Evolutionary conservation across 2,329 filamentous ascomycete species (phyloP).

Genomic region (Trichoderma guizhouense): DNA sequence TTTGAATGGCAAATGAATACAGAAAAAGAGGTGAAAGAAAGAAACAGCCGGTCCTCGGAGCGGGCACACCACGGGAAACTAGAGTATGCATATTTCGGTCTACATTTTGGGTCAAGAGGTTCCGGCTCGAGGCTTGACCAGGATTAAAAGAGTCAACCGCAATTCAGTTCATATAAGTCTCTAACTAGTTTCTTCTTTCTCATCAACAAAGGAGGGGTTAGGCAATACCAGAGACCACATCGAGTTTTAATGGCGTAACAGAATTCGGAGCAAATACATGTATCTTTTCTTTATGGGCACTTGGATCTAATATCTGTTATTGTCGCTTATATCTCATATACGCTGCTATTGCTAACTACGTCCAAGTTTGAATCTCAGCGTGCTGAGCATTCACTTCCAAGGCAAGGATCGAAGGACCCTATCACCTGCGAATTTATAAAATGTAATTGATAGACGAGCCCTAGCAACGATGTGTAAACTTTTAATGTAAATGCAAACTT

Average conservation of each 20-base stretch:
- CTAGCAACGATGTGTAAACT: not conserved
- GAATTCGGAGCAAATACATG: not conserved
- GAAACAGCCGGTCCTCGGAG: not conserved
- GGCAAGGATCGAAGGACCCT: not conserved
- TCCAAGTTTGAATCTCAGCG: not conserved
- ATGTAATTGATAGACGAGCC: not conserved
- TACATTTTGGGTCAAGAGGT: not conserved
- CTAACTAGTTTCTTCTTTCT: not conserved
- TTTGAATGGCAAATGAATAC: not conserved
- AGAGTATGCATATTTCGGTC: not conserved
- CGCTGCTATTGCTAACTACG: not conserved
- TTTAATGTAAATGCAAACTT: not conserved
- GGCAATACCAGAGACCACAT: not conserved
- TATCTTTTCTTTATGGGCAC: not conserved
- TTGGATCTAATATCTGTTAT: not conserved
- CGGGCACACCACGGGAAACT: not conserved
- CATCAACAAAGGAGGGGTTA: not conserved
- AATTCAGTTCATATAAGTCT: not conserved
- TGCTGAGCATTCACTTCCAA: not conserved
- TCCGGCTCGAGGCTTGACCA: not conserved
- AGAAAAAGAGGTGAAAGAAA: not conserved
- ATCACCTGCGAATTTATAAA: not conserved
- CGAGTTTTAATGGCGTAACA: not conserved
- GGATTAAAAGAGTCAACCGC: not conserved
- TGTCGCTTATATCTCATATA: not conserved